Evolutionary conservation across 495 filamentous ascomycete genomes (phyloP).

Genomic region (Daldinia concentrica): DNA sequence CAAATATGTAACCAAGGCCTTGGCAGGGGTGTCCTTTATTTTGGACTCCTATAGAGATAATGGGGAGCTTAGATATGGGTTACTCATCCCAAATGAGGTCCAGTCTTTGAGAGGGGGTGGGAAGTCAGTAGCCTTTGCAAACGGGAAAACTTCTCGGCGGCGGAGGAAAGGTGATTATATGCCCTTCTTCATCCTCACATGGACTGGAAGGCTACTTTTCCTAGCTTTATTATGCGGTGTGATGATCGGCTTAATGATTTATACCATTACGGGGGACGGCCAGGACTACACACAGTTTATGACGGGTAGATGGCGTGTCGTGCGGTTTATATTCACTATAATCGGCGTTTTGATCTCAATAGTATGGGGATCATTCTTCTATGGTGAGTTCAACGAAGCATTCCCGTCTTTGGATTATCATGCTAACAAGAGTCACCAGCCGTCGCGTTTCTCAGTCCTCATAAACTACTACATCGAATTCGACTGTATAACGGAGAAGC

Average conservation of each 20-base stretch:
- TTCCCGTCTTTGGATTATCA: background rate
- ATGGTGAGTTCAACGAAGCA: conserved; percentile 29
- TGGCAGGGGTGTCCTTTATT: conserved; percentile 18
- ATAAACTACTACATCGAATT: conserved; percentile 34
- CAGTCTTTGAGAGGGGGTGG: conserved; percentile 25
- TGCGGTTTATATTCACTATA: conserved; percentile 48
- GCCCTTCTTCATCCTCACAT: conserved; percentile 47
- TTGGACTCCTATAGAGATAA: conserved; percentile 36
- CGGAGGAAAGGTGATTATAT: conserved; percentile 9
- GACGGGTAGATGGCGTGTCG: conserved; percentile 43
- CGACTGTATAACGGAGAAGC: conserved; percentile 35
- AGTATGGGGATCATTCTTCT: conserved; percentile 49
- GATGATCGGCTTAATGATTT: conserved; percentile 38
- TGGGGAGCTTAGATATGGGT: conserved; percentile 23
- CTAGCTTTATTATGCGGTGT: conserved; percentile 36
- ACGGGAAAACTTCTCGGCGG: conserved; percentile 4
- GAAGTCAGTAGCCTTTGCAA: conserved; percentile 22
- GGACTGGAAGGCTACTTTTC: conserved; percentile 39
- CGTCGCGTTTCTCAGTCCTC: conserved; percentile 41
- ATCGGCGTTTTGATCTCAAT: conserved; percentile 45
- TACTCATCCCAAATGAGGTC: conserved; percentile 27
- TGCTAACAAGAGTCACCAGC: conserved; percentile 36
- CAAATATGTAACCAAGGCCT: conserved; percentile 16
- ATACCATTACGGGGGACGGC: conserved; percentile 39
- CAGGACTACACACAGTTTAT: conserved; percentile 41